These are phyloP conservation scores for Chrysanthemum makinoi DNA, from an alignment of 129 eudicot genomes.

Conservation along the genomic window DNA sequence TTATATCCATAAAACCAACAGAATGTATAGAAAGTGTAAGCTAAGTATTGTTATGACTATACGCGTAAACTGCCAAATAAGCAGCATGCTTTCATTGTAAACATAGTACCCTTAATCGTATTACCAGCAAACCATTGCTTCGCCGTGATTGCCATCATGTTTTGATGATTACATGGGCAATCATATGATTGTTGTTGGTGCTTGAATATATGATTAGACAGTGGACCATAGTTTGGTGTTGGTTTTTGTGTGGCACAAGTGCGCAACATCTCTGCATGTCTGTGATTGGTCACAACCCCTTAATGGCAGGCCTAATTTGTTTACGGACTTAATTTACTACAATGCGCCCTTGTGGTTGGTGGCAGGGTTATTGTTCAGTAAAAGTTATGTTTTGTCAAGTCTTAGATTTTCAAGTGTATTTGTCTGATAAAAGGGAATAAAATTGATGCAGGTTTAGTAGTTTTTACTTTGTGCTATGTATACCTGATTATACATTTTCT, in stretches of 20 bases:
- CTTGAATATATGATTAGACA: background rate
- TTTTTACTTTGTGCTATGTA: background rate
- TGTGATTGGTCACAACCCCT: background rate
- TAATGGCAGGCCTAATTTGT: too few species aligned
- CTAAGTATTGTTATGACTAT: background rate
- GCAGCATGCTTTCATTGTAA: background rate
- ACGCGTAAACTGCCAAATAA: background rate
- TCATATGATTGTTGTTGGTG: background rate
- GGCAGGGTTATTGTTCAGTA: background rate
- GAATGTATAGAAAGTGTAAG: background rate
- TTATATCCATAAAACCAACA: too few species aligned
- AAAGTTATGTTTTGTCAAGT: too few species aligned
- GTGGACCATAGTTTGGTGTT: constrained; percentile 8
- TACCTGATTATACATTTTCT: background rate
- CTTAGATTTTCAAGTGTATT: too few species aligned
- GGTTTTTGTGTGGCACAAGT: background rate
- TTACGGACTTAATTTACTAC: background rate
- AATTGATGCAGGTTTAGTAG: too few species aligned
- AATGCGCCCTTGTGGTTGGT: background rate
- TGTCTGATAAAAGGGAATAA: too few species aligned
- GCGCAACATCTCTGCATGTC: background rate
- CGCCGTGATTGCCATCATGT: background rate
- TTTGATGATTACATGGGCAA: background rate
- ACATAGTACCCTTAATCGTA: background rate
- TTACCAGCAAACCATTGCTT: background rate